phyloP scores from a whole-genome alignment of 345 rosid genomes.

The Boechera divaricarpa region DNA sequence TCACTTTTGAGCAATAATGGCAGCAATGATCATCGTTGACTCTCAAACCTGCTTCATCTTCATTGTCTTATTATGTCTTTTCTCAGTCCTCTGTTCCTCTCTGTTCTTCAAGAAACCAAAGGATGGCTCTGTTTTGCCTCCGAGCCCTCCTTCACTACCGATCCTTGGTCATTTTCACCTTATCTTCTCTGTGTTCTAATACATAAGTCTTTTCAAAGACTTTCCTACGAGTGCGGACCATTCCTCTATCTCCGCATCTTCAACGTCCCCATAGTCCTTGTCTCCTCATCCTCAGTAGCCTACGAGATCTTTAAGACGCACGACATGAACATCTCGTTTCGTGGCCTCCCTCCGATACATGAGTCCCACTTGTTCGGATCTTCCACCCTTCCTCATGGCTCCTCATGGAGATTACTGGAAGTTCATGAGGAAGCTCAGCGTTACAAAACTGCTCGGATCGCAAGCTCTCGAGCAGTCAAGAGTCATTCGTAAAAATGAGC shows the following conservation, averaged over 20 bases:
- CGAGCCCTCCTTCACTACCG: constrained; percentile 8
- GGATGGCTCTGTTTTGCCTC: not conserved
- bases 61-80: not conserved
- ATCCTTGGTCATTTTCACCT: constrained; percentile 26
- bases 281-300: constrained; percentile 7
- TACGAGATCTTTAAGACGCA: constrained; percentile 15
- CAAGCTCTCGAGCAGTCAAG: constrained; percentile 26
- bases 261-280: not conserved
- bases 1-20: not conserved
- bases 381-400: not conserved
- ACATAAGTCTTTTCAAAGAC: constrained; percentile 16
- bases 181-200: not conserved
- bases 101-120: constrained; percentile 6
- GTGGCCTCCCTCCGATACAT: not conserved
- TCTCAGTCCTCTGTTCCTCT: constrained; percentile 2
- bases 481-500: constrained; percentile 7
- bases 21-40: not conserved
- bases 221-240: constrained; percentile 7
- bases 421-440: constrained; percentile 35
- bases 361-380: not conserved
- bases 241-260: constrained; percentile 18
- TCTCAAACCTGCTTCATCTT: constrained; percentile 2
- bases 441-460: constrained; percentile 22
- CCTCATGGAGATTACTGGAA: constrained; percentile 18
- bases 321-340: constrained; percentile 5